Conservation (phyloP, 768 basidiomycete genomes). For the Harrya chromipes region DNA sequence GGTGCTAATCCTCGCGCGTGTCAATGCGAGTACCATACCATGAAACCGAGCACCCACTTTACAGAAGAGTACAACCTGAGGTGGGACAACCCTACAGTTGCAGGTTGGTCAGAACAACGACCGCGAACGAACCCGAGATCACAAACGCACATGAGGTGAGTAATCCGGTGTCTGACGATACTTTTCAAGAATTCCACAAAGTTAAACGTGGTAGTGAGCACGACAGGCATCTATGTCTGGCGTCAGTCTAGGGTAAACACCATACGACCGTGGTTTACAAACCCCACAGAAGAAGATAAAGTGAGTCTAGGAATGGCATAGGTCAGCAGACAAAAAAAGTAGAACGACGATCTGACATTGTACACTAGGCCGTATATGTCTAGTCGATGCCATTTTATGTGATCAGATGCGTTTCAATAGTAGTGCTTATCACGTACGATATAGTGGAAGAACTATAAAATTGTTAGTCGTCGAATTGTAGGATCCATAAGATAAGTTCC, state of each 20-base stretch:
- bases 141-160: slow-evolving; percentile 39
- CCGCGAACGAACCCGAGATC: not conserved
- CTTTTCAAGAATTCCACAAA: slow-evolving; percentile 44
- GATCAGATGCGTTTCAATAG: too few relatives aligned
- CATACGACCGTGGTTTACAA: slow-evolving; percentile 21
- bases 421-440: slow-evolving; percentile 41
- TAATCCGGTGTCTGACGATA: slow-evolving; percentile 43
- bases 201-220: slow-evolving; percentile 44
- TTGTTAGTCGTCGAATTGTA: not conserved
- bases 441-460: slow-evolving; percentile 54
- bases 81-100: slow-evolving; percentile 40
- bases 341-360: slow-evolving; percentile 37
- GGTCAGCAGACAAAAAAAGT: not conserved
- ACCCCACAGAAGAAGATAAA: slow-evolving; percentile 54
- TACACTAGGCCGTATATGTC: slow-evolving; percentile 69
- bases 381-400: slow-evolving; percentile 16
- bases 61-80: slow-evolving; percentile 46
- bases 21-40: not conserved
- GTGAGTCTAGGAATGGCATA: slow-evolving; percentile 49
- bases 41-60: slow-evolving; percentile 36
- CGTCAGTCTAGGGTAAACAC: slow-evolving; percentile 4
- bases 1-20: slow-evolving; percentile 27
- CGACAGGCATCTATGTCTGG: slow-evolving; percentile 44
- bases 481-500: slow-evolving; percentile 7
- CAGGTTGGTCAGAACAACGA: not conserved